Percentiles rank a stretch among this genome's conserved stretches.
Evolutionary conservation across 1,139 yeast species (phyloP).

Genomic region (Pneumocystis carinii): DNA sequence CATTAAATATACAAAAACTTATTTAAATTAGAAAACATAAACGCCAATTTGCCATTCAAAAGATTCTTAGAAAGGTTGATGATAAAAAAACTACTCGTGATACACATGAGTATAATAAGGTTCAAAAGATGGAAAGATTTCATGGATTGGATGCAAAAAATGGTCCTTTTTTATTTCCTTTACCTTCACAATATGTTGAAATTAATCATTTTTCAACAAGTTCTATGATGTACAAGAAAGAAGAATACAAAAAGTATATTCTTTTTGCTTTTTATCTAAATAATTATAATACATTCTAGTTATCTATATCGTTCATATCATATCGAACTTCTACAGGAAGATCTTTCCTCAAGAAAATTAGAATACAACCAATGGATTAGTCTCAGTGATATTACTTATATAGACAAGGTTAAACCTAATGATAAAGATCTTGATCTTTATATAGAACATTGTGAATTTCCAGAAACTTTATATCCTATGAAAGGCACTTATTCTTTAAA

Average conservation of each 20-base stretch:
- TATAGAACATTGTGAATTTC: neutral
- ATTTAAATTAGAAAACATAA: neutral
- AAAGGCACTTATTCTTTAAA: neutral
- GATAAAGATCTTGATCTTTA: neutral
- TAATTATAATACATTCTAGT: neutral
- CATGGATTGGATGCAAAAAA: neutral
- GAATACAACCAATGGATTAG: neutral
- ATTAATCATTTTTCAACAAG: neutral
- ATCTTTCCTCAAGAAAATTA: neutral
- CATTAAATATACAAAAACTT: neutral
- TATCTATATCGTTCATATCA: neutral
- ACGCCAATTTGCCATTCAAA: neutral
- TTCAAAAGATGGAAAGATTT: neutral
- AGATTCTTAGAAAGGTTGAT: neutral
- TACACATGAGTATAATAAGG: neutral
- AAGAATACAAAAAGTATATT: neutral
- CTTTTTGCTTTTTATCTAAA: neutral
- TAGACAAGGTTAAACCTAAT: neutral
- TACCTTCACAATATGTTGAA: neutral
- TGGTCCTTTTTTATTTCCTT: neutral
- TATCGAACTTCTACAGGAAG: neutral
- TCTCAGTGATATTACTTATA: neutral
- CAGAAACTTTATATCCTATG: neutral
- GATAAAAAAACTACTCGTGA: neutral
- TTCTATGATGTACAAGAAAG: neutral